phyloP scores from a whole-genome alignment of 2,329 filamentous ascomycete genomes.

The Penicillium sumatraense region DNA sequence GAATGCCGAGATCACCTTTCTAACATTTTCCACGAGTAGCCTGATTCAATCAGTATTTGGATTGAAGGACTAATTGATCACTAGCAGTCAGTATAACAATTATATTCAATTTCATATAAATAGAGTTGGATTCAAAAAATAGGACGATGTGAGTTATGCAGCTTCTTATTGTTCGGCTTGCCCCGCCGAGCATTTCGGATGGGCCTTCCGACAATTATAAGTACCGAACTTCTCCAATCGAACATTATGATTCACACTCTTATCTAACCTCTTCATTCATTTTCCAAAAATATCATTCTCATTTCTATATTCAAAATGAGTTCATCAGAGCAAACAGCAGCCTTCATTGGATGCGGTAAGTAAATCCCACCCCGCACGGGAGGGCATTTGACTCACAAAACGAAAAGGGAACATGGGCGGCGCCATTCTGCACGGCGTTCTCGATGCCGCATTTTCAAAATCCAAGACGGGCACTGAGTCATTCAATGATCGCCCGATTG shows the following conservation, averaged over 20 bases:
- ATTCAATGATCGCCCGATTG: conserved; percentile 10
- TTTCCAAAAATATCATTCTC: neutral
- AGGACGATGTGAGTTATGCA: no score
- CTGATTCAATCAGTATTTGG: no score
- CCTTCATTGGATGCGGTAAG: conserved; percentile 28
- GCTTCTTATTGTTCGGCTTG: neutral
- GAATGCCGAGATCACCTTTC: neutral
- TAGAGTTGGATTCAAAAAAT: no score
- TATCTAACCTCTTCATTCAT: neutral
- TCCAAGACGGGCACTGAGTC: neutral
- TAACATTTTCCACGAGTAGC: no score
- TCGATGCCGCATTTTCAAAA: conserved; percentile 27
- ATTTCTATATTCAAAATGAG: neutral
- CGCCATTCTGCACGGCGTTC: conserved; percentile 39
- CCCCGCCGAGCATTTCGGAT: neutral
- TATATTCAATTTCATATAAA: no score
- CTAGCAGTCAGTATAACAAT: no score
- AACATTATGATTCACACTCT: neutral
- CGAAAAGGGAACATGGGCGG: conserved; percentile 42
- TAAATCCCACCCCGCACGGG: neutral
- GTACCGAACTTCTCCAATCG: neutral
- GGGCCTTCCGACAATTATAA: neutral
- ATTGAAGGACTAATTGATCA: no score
- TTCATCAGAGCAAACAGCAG: conserved; percentile 13
- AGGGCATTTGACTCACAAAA: conserved; percentile 8